Conservation (phyloP, 352 stramenopile genomes). For the Phytophthora palmivora region DNA sequence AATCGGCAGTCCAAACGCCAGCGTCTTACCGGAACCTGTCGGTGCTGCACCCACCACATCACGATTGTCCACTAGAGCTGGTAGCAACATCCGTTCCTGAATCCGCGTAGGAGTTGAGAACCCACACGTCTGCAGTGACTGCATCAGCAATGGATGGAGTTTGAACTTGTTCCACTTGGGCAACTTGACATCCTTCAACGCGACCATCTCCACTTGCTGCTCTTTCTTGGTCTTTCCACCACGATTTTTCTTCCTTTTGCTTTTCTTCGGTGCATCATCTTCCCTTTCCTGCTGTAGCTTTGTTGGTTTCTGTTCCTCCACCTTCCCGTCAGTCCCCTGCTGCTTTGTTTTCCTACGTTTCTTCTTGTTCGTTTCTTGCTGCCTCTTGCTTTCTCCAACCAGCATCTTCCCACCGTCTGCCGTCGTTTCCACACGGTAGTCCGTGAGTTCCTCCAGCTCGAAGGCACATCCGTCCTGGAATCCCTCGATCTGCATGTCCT, state of each 20-base stretch:
- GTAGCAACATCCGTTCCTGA: constrained; percentile 82
- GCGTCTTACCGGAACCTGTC: constrained; percentile 92
- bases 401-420: constrained; percentile 67
- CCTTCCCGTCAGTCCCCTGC: constrained; percentile 6
- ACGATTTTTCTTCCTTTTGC: constrained; percentile 41
- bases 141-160: constrained; percentile 83
- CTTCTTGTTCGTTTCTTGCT: constrained; percentile 31
- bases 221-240: constrained; percentile 36
- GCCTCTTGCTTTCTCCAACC: constrained; percentile 29
- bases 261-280: constrained; percentile 16
- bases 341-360: constrained; percentile 61
- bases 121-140: constrained; percentile 72
- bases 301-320: not conserved
- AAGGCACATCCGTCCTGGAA: constrained; percentile 89
- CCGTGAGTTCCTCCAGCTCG: constrained; percentile 86
- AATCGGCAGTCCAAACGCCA: constrained; percentile 92
- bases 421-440: constrained; percentile 70
- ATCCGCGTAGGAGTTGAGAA: constrained; percentile 88
- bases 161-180: constrained; percentile 87
- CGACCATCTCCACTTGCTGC: constrained; percentile 27
- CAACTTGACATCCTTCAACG: constrained; percentile 52
- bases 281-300: constrained; percentile 10
- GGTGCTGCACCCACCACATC: constrained; percentile 91
- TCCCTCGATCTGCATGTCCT: constrained; percentile 78
- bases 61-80: constrained; percentile 84